Evolutionary conservation across 345 rosid genomes (phyloP), one percentile per base, ranked within the genome.

Genomic region (Sonneratia alba): DNA sequence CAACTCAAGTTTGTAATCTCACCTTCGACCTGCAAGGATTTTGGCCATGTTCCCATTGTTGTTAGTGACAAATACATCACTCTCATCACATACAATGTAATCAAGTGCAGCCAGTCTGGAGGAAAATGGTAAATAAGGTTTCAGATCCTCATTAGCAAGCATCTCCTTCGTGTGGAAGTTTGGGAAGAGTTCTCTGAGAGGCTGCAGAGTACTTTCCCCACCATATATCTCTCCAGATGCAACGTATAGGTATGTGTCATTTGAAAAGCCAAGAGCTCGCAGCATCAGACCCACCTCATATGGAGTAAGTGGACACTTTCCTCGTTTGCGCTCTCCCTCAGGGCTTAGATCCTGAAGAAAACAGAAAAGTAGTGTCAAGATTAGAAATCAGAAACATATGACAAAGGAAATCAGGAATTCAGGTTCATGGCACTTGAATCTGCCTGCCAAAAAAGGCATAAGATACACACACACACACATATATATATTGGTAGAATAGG

Each of bases 11-110:
- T 37, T 42, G 32, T 15, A 22, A 70, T 71, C 87, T 88, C 77
- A 96, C 99, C 99, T 96, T 86, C 93, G 80, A 70, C 99, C 99
- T 11, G 99, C 95, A 72, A 96, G 98, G 81, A 91, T 91, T 86
- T 91, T 96, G 76, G 98, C 99, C 99, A 96, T 96, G 69, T 96
- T 96, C 79, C 98, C 99, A 61, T 96, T 96, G 71, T 96, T 96
- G 63, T 92, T 96, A 37, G 99, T 88, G 82, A 91, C 87, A 75
- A 92, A 96, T 72, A 92, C 98, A 24, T 96, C 98, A 65, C 99
- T 96, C 76, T 92, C 93, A 40, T 96, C 98, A 69, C 91, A 90
- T 70, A 85, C 97, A 47, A 91, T 89, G 87, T 88, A 91, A 82
- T 96, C 99, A 36, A 91, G 80, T 49, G 98, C 97, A 13, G 99